Evolutionary conservation across 176 grass and related monocot species (phyloP).

Genomic region (Oryza longistaminata): DNA sequence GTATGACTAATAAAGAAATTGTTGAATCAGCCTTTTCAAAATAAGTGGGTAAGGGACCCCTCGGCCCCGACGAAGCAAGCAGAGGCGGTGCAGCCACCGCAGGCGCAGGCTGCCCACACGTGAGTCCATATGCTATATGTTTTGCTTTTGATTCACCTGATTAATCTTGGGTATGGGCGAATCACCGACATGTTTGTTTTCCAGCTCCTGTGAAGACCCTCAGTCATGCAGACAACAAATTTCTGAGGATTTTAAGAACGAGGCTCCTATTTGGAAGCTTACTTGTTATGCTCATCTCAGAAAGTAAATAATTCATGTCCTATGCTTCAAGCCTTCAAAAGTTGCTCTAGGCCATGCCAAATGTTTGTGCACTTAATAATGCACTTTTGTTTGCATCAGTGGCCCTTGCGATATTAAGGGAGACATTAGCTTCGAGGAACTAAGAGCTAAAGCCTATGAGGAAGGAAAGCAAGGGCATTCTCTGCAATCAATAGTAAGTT

Average conservation of each 20-base stretch:
- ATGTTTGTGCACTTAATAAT: constrained; percentile 6
- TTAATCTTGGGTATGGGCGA: not conserved
- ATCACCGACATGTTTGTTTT: constrained; percentile 9
- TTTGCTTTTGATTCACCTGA: not conserved
- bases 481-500: constrained; percentile 83
- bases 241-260: constrained; percentile 83
- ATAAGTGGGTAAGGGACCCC: constrained; percentile 70
- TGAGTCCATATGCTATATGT: constrained; percentile 35
- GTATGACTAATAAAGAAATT: constrained; percentile 31
- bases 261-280: constrained; percentile 88
- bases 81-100: constrained; percentile 33
- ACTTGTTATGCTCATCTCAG: constrained; percentile 86
- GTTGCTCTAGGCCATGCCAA: not conserved
- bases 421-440: constrained; percentile 85
- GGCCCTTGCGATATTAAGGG: constrained; percentile 82
- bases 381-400: constrained; percentile 42
- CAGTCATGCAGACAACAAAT: constrained; percentile 75
- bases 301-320: constrained; percentile 31
- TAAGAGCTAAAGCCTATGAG: constrained; percentile 77
- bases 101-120: constrained; percentile 56
- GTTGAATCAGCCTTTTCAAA: constrained; percentile 74
- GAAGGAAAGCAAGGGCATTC: constrained; percentile 65
- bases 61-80: constrained; percentile 51
- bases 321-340: constrained; percentile 2
- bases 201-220: constrained; percentile 69